A percentile compares a stretch with the other conserved stretches of the same genome.
These are phyloP conservation scores for Phoenix roebelenii DNA, from an alignment of 176 grass and related monocot genomes.

Conservation along the genomic window DNA sequence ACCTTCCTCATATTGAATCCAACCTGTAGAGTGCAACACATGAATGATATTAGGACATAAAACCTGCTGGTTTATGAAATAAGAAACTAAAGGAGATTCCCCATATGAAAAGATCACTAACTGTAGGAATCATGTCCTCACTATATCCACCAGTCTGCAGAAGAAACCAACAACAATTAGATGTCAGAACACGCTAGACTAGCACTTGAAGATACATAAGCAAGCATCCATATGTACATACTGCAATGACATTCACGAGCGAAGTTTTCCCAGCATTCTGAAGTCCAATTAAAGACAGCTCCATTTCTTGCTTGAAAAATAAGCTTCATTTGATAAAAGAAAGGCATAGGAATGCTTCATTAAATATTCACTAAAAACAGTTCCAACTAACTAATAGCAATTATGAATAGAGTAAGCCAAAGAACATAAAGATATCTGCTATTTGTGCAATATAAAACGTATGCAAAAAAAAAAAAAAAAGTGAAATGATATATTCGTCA, in stretches of 20 bases:
- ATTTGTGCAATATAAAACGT: too few species aligned
- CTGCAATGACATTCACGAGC: constrained; percentile 27
- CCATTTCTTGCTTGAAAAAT: constrained; percentile 35
- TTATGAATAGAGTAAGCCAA: too few species aligned
- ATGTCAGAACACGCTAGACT: neutral
- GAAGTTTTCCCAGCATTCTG: constrained; percentile 40
- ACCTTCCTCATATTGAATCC: constrained; percentile 99
- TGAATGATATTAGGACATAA: too few species aligned
- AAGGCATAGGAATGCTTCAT: neutral
- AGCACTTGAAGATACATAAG: neutral
- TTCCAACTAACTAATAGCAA: too few species aligned
- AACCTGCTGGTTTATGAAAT: too few species aligned
- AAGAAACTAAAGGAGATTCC: too few species aligned
- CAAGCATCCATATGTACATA: constrained; percentile 13
- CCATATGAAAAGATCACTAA: constrained; percentile 1
- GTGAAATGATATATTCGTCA: too few species aligned
- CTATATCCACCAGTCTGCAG: constrained; percentile 34
- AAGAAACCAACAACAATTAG: constrained; percentile 1
- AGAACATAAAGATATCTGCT: too few species aligned
- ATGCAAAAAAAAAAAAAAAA: too few species aligned
- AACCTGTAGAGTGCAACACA: constrained; percentile 12
- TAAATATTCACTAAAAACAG: too few species aligned
- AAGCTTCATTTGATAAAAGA: constrained; percentile 17
- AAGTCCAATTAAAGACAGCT: constrained; percentile 28
- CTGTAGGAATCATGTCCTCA: constrained; percentile 98